Conservation (phyloP, 2,329 filamentous ascomycete species). For the Emmonsiellopsis sp. region DNA sequence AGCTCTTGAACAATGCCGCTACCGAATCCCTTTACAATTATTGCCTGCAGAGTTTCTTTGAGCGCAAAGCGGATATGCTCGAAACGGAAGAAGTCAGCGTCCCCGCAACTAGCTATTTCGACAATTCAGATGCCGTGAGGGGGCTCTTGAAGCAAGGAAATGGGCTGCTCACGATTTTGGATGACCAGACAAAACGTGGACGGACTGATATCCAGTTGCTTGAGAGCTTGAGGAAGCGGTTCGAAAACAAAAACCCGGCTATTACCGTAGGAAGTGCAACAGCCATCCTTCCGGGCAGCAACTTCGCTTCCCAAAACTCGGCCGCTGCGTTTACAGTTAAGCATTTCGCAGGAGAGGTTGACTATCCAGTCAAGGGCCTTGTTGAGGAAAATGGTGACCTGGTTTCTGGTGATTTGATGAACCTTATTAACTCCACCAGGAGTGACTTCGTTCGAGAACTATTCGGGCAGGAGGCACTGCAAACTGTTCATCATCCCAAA, state of each 20-base stretch:
- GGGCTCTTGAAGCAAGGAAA: conserved; percentile 88
- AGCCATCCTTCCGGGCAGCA: conserved; percentile 72
- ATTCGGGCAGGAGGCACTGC: conserved; percentile 91
- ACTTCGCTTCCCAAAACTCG: conserved; percentile 75
- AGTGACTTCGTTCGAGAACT: conserved; percentile 82
- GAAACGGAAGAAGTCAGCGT: conserved; percentile 91
- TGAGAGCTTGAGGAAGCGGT: conserved; percentile 83
- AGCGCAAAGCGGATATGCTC: conserved; percentile 82
- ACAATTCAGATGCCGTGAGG: conserved; percentile 90
- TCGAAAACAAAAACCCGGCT: conserved; percentile 86
- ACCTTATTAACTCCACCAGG: conserved; percentile 78
- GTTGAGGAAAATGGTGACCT: conserved; percentile 94
- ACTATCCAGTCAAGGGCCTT: conserved; percentile 78
- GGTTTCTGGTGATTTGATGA: conserved; percentile 91
- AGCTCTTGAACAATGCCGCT: conserved; percentile 89
- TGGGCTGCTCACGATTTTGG: conserved; percentile 83
- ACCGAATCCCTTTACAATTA: conserved; percentile 89
- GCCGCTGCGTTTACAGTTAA: conserved; percentile 78
- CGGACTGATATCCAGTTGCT: conserved; percentile 82
- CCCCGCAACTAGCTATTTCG: conserved; percentile 89
- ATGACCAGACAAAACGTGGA: conserved; percentile 87
- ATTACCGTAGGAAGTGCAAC: conserved; percentile 70
- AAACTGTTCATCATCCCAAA: conserved; percentile 86
- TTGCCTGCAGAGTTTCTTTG: conserved; percentile 91
- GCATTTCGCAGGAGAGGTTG: conserved; percentile 93